Percentiles rank a stretch among this genome's conserved stretches.
These are phyloP conservation scores for Myxozyma sirexii DNA, from an alignment of 805 yeast species.

Conservation along the genomic window DNA sequence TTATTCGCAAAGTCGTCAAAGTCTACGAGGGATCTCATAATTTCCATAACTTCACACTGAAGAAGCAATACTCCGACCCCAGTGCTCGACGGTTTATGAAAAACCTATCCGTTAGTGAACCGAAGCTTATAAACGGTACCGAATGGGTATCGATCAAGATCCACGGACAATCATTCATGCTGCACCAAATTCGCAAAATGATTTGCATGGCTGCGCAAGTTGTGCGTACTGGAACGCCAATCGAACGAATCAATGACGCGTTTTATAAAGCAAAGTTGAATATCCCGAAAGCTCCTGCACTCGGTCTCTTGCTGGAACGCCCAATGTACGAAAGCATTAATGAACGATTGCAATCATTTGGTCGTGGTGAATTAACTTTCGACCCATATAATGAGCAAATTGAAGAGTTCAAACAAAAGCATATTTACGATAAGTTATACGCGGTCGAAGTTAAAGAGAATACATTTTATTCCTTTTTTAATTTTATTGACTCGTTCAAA, in stretches of 20 bases:
- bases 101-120: slow-evolving; percentile 74
- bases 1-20: slow-evolving; percentile 68
- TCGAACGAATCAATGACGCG: slow-evolving; percentile 72
- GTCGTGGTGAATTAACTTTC: slow-evolving; percentile 76
- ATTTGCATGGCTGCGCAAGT: slow-evolving; percentile 90
- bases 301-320: slow-evolving; percentile 84
- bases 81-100: slow-evolving; percentile 85
- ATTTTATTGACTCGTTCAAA: slow-evolving; percentile 70
- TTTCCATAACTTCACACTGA: slow-evolving; percentile 85
- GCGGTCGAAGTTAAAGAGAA: slow-evolving; percentile 87
- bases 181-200: slow-evolving; percentile 98
- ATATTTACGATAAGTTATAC: slow-evolving; percentile 89
- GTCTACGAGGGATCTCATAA: slow-evolving; percentile 85
- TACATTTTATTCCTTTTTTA: slow-evolving; percentile 78
- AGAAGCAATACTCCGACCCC: slow-evolving; percentile 80
- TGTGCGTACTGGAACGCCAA: slow-evolving; percentile 83
- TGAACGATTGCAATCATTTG: slow-evolving; percentile 64
- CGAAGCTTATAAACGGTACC: slow-evolving; percentile 87
- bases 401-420: slow-evolving; percentile 82
- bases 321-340: slow-evolving; percentile 92
- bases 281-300: slow-evolving; percentile 96
- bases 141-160: slow-evolving; percentile 96
- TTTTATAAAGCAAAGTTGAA: slow-evolving; percentile 75
- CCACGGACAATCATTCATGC: slow-evolving; percentile 98
- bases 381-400: slow-evolving; percentile 66